phyloP scores from a whole-genome alignment of 129 eudicot genomes.

The Helichrysum umbraculigerum region DNA sequence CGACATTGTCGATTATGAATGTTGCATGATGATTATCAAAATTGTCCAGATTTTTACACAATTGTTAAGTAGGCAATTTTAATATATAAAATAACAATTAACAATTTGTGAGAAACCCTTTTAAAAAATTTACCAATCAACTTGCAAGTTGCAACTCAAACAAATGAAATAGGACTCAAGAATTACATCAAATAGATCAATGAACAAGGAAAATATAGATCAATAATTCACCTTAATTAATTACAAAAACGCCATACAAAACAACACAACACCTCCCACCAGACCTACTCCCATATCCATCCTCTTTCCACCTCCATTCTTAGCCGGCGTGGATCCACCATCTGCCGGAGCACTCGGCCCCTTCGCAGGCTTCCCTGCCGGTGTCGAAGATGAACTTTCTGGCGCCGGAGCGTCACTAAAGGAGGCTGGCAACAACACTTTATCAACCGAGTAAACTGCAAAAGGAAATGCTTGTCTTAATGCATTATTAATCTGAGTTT shows the following conservation, averaged over 20 bases:
- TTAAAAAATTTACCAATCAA: too few relatives aligned
- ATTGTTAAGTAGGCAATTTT: too few relatives aligned
- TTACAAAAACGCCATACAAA: slow-evolving; percentile 31
- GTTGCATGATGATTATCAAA: too few relatives aligned
- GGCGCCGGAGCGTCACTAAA: slow-evolving; percentile 53
- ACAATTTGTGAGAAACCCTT: too few relatives aligned
- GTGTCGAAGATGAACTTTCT: slow-evolving; percentile 32
- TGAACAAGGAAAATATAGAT: background rate
- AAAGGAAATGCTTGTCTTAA: slow-evolving; percentile 53
- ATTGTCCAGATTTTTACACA: too few relatives aligned
- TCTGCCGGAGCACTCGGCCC: slow-evolving; percentile 25
- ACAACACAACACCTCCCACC: slow-evolving; percentile 27
- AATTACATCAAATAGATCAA: slow-evolving; percentile 4
- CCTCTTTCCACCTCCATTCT: slow-evolving; percentile 34
- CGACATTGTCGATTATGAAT: too few relatives aligned
- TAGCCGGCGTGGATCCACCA: slow-evolving; percentile 9
- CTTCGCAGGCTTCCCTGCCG: slow-evolving; percentile 12
- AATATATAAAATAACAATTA: too few relatives aligned
- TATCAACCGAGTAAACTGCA: slow-evolving; percentile 70
- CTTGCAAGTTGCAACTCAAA: background rate
- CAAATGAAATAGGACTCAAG: background rate
- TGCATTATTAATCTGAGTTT: slow-evolving; percentile 45
- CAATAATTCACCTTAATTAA: slow-evolving; percentile 1
- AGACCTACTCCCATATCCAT: slow-evolving; percentile 33
- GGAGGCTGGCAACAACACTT: slow-evolving; percentile 56